phyloP scores from a whole-genome alignment of 2,329 filamentous ascomycete genomes.

The Clarireedia homoeocarpa region DNA sequence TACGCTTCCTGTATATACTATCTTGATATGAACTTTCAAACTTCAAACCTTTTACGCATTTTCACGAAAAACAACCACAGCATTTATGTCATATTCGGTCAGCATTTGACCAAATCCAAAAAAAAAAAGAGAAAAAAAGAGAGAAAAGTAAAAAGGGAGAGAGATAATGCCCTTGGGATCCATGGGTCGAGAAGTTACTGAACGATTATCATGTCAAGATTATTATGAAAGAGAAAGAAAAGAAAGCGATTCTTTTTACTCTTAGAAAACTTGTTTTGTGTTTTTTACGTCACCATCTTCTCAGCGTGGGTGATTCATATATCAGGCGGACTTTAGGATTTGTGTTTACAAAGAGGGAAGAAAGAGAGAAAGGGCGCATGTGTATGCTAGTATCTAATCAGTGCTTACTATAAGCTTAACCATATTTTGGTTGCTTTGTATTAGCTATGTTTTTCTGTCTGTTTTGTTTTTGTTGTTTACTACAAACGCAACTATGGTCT shows the following conservation, averaged over 20 bases:
- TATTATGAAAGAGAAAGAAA: conserved; percentile 6
- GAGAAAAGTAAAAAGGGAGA: not conserved
- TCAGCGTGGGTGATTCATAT: not conserved
- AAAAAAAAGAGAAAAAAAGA: not conserved
- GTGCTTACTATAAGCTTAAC: conserved; percentile 7
- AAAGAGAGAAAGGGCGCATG: too few relatives aligned
- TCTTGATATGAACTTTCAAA: conserved; percentile 10
- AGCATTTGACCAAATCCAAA: not conserved
- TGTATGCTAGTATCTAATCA: not conserved
- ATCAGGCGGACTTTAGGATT: not conserved
- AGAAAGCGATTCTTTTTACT: conserved; percentile 4
- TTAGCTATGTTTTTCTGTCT: conserved; percentile 1
- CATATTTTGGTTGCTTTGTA: conserved; percentile 11
- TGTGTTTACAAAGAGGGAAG: not conserved
- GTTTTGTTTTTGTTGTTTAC: not conserved
- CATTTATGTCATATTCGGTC: not conserved
- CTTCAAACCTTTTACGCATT: conserved; percentile 19
- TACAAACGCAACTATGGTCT: too few relatives aligned
- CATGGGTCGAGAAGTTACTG: not conserved
- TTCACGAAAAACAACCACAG: conserved; percentile 17
- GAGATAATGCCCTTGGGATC: conserved; percentile 1
- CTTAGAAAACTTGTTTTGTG: not conserved
- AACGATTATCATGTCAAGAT: conserved; percentile 11
- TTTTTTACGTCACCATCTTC: not conserved
- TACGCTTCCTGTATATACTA: conserved; percentile 21